A percentile compares a stretch with the other conserved stretches of the same genome.
These are phyloP conservation scores for Pseudogymnoascus sp. DNA, from an alignment of 2,329 filamentous ascomycete species.

Conservation along the genomic window DNA sequence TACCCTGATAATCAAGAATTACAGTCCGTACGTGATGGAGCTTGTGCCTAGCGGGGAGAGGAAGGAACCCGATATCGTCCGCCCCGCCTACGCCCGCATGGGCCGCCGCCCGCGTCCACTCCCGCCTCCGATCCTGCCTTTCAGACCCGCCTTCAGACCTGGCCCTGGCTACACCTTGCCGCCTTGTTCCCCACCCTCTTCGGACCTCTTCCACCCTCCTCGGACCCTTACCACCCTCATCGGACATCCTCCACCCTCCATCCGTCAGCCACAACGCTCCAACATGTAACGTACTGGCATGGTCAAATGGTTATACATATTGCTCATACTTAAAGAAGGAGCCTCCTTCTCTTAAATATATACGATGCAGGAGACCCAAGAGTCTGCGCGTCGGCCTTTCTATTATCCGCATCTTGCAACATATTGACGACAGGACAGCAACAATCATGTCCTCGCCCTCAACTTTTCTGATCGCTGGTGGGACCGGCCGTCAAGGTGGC, in stretches of 20 bases:
- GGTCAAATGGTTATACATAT: neutral
- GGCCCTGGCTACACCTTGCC: neutral
- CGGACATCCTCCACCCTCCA: neutral
- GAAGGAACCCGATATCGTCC: neutral
- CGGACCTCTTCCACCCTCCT: neutral
- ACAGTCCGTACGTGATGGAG: no score
- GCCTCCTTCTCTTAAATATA: neutral
- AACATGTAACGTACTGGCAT: neutral
- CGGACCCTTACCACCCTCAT: neutral
- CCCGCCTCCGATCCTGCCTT: neutral
- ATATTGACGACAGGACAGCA: neutral
- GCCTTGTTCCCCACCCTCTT: neutral
- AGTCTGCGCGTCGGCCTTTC: neutral
- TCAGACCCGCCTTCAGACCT: no score
- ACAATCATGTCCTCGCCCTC: neutral
- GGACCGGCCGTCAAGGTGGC: conserved; percentile 41
- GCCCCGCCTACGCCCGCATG: neutral
- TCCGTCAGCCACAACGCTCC: neutral
- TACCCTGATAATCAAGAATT: no score
- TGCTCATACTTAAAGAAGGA: neutral
- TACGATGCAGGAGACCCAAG: neutral
- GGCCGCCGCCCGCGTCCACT: neutral
- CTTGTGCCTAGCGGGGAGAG: no score
- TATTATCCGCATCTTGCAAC: neutral
- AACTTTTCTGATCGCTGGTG: conserved; percentile 35